Evolutionary conservation across 352 stramenopile species (phyloP).

Genomic region (Phytopythium vexans): DNA sequence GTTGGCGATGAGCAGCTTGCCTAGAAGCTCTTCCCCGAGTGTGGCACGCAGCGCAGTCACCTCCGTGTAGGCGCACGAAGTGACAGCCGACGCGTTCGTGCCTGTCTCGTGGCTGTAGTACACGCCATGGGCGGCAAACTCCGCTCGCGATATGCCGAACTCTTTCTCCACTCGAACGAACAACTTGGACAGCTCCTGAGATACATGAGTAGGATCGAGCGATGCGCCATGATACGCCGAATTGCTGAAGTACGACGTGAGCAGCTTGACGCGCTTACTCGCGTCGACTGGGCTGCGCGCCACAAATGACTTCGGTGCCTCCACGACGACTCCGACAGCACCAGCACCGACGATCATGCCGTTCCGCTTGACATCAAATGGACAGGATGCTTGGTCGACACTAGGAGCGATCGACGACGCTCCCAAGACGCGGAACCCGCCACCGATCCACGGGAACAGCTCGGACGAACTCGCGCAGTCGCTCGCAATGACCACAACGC

Average conservation of each 20-base stretch:
- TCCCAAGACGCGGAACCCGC: constrained; percentile 93
- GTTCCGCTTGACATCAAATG: constrained; percentile 91
- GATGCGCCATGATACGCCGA: constrained; percentile 95
- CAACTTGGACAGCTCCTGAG: constrained; percentile 89
- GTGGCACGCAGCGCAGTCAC: constrained; percentile 58
- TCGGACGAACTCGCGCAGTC: constrained; percentile 90
- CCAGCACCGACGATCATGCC: constrained; percentile 95
- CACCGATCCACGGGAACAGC: constrained; percentile 93
- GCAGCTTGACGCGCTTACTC: constrained; percentile 59
- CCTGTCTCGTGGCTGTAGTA: constrained; percentile 98
- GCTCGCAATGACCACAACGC: constrained; percentile 94
- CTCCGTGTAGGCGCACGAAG: constrained; percentile 95
- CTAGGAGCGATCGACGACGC: constrained; percentile 86
- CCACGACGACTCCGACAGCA: constrained; percentile 79
- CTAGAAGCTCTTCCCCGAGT: constrained; percentile 67
- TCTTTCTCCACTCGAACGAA: constrained; percentile 85
- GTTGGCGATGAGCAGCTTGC: constrained; percentile 85
- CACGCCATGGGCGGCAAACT: constrained; percentile 91
- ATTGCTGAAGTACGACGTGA: constrained; percentile 95
- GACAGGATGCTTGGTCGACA: constrained; percentile 78
- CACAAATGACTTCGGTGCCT: constrained; percentile 38
- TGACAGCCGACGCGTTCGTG: constrained; percentile 91
- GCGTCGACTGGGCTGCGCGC: constrained; percentile 5
- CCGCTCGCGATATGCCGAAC: constrained; percentile 88
- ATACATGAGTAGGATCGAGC: constrained; percentile 93